A percentile compares a stretch with the other conserved stretches of the same genome.
Evolutionary conservation across 2,329 filamentous ascomycete species (phyloP).

Genomic region (Hymenoscyphus repandus): DNA sequence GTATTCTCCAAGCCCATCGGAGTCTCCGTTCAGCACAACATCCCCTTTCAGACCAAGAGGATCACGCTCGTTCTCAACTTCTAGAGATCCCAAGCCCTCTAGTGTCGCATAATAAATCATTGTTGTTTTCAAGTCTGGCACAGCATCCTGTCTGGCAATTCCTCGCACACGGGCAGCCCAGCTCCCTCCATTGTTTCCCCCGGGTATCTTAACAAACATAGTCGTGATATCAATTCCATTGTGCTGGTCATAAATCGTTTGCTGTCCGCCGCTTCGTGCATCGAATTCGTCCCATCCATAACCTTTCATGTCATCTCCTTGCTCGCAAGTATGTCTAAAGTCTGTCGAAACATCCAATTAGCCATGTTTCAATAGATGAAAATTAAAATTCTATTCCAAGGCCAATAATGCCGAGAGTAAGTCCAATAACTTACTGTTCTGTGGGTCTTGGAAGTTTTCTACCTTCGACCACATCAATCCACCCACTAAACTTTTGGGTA

Average conservation of each 20-base stretch:
- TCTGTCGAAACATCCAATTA: conserved; percentile 43
- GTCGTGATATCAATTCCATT: conserved; percentile 90
- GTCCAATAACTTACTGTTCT: conserved; percentile 57
- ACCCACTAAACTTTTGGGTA: conserved; percentile 74
- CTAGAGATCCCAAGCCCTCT: conserved; percentile 68
- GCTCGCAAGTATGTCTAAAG: conserved; percentile 92
- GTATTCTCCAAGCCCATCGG: conserved; percentile 71
- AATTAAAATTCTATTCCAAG: too few species aligned
- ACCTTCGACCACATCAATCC: conserved; percentile 87
- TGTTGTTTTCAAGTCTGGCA: conserved; percentile 64
- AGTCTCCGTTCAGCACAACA: conserved; percentile 66
- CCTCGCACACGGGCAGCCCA: conserved; percentile 91
- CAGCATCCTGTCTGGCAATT: conserved; percentile 63
- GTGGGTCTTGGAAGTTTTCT: conserved; percentile 70
- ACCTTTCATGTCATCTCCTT: conserved; percentile 86
- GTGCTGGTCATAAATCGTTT: conserved; percentile 83
- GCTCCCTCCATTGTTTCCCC: conserved; percentile 77
- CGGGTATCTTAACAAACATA: conserved; percentile 88
- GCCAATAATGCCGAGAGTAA: background rate
- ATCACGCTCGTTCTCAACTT: conserved; percentile 51
- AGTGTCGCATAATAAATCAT: conserved; percentile 78
- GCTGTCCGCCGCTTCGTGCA: conserved; percentile 75
- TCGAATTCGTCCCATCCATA: conserved; percentile 99
- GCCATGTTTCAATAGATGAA: background rate
- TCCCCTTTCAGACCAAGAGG: conserved; percentile 49